Evolutionary conservation across 108 stramenopile genomes (phyloP), one percentile per base, ranked within the genome.

Genomic region (Schizochytrium sp.): DNA sequence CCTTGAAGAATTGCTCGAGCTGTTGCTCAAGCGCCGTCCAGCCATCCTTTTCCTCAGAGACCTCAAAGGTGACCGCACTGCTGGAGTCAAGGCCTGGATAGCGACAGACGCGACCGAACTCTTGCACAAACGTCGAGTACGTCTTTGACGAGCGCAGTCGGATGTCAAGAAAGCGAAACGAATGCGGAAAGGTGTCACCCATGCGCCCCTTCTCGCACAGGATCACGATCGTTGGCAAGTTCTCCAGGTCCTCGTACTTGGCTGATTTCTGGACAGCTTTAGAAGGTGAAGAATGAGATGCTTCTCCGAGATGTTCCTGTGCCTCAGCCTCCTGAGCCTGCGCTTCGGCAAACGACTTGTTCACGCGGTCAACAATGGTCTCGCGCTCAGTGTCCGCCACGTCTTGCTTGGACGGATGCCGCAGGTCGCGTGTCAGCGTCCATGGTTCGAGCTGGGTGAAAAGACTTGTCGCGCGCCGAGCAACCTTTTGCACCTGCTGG

Each of bases 121-220:
- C 88, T 29, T 89, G 88, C 21, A 72, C 43, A 51, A 89, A 72
- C 21, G 34, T 72, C 18, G 60, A 16, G 29, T 47, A 63, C 21
- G 8, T n/a, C 16, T 21, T 21, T 2, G 60, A 29, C 5, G 44
- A 44, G 45, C 88, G 88, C 12, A 72, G 72, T 0, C 88, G 69
- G 29, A 72, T 28, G 72, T 89, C 88, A 21, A 89, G 51, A 10
- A 44, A 53, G 53, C 72, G 25, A 28, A 89, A 18, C 48, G 60
- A 63, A 28, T 72, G 60, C 28, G 88, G 88, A 43, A 89, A 89
- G 25, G 88, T 89, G 21, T 89, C 88, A 34, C 88, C 88, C 88
- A 89, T 72, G 28, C 88, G 48, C 4, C 60, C 72, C 43, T 51
- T 89, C 18, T 89, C 60, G 72, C 88, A 89, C 72, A 89, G 0